Percentiles rank a stretch among this genome's conserved stretches.
Evolutionary conservation across 2,329 filamentous ascomycete species (phyloP).

Genomic region (Paecilomyces formosus): DNA sequence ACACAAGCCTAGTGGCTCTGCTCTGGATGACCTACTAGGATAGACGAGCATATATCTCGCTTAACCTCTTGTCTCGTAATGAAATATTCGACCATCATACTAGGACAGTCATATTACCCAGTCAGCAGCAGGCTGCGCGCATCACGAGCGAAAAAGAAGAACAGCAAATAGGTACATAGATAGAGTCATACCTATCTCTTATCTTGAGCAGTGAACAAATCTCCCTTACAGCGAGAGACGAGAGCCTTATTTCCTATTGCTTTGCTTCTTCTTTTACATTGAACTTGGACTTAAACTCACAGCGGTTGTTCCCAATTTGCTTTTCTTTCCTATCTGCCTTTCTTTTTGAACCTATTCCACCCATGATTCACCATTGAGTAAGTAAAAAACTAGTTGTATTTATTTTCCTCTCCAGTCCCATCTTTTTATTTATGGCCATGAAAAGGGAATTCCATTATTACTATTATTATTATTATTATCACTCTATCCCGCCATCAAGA

Average conservation of each 20-base stretch:
- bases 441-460: neutral
- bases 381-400: neutral
- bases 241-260: no score
- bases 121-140: neutral
- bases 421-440: neutral
- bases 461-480: neutral
- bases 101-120: neutral
- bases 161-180: neutral
- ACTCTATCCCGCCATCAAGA: neutral
- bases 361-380: neutral
- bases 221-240: no score
- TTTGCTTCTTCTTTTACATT: no score
- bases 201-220: no score
- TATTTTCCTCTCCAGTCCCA: neutral
- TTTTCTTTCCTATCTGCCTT: neutral
- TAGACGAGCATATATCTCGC: constrained; percentile 9
- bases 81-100: neutral
- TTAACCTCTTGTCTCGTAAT: neutral
- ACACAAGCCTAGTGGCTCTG: constrained; percentile 29
- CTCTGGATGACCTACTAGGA: constrained; percentile 34
- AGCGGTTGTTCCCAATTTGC: no score
- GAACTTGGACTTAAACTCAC: no score
- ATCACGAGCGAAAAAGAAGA: neutral
- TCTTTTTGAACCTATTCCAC: neutral
- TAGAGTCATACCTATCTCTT: no score